Percentiles rank a stretch among this genome's conserved stretches.
phyloP scores from a whole-genome alignment of 345 rosid genomes.

The Lagerstroemia speciosa region DNA sequence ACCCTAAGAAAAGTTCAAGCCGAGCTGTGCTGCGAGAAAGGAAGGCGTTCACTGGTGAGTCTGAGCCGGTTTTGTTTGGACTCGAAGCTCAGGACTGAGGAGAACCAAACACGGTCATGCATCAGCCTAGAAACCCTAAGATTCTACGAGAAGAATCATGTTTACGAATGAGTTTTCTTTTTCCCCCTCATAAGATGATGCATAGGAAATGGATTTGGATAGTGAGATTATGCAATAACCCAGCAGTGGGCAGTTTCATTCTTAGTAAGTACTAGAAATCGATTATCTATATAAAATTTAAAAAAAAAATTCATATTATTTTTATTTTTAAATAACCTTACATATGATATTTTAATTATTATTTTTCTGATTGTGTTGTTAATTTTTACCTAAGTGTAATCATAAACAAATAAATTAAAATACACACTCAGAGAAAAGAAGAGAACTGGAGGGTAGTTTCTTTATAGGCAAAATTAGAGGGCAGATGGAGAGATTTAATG shows the following conservation, averaged over 20 bases:
- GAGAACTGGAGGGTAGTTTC: no score
- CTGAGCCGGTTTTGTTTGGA: background rate
- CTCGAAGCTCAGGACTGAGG: background rate
- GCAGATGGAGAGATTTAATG: no score
- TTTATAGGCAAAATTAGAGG: no score
- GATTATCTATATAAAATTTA: no score
- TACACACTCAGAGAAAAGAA: no score
- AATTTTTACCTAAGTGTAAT: no score
- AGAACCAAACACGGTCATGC: background rate
- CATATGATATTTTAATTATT: no score
- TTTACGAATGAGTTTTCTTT: background rate
- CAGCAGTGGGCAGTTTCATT: background rate
- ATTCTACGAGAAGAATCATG: background rate
- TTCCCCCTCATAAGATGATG: background rate
- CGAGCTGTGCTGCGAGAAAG: background rate
- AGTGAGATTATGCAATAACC: background rate
- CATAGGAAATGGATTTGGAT: background rate
- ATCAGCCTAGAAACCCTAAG: background rate
- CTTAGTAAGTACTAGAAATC: no score
- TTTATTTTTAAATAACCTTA: no score
- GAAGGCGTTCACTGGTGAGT: background rate
- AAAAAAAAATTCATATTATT: no score
- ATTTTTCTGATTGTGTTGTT: no score
- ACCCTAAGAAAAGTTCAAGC: background rate
- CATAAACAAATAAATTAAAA: no score